Evolutionary conservation across 2,329 filamentous ascomycete species (phyloP).

Genomic region (Cryphonectria parasitica): DNA sequence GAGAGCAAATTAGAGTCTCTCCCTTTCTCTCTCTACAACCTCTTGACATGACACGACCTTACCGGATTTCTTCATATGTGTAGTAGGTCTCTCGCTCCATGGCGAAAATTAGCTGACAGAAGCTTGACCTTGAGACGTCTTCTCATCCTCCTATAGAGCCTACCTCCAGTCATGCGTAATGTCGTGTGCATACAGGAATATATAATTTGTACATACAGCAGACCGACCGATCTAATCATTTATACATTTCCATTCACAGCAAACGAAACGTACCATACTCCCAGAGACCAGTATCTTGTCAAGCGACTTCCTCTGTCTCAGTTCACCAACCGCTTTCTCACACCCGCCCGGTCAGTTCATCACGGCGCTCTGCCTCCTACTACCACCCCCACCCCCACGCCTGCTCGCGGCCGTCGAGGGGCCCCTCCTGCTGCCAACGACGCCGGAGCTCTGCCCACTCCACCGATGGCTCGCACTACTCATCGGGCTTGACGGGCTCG

Average conservation of each 20-base stretch:
- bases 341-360: background rate
- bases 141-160: no score
- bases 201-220: background rate
- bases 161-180: background rate
- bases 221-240: background rate
- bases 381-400: background rate
- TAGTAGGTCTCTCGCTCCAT: background rate
- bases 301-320: background rate
- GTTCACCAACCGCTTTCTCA: background rate
- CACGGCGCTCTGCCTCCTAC: background rate
- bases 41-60: no score
- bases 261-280: background rate
- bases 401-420: background rate
- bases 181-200: background rate
- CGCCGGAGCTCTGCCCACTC: constrained; percentile 2
- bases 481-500: background rate
- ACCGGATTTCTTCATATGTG: background rate
- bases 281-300: background rate
- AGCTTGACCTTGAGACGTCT: no score
- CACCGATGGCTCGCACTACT: background rate
- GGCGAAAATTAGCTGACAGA: background rate
- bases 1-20: no score
- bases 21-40: no score
- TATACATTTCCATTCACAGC: background rate
- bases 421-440: background rate